These are phyloP conservation scores for Lactuca saligna DNA, from an alignment of 129 eudicot genomes.

Conservation along the genomic window DNA sequence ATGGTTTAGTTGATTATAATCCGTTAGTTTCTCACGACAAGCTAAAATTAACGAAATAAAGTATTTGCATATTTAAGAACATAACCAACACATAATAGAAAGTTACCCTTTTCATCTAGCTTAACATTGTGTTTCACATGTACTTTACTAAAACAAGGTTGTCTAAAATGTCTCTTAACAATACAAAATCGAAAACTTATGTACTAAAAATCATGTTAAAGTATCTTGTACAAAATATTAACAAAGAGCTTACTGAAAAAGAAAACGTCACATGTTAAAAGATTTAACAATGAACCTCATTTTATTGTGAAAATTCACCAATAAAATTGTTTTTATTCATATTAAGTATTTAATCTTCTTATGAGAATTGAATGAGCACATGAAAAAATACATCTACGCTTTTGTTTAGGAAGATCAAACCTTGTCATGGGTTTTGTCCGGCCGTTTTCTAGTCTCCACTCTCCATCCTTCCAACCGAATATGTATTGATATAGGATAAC, in stretches of 20 bases:
- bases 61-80: too few relatives aligned
- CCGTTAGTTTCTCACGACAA: not conserved
- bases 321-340: not conserved
- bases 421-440: constrained; percentile 40
- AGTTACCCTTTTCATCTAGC: not conserved
- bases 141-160: not conserved
- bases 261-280: not conserved
- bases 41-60: not conserved
- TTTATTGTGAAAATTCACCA: not conserved
- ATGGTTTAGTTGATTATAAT: not conserved
- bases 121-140: not conserved
- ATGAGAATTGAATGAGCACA: not conserved
- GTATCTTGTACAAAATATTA: not conserved
- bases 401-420: constrained; percentile 5
- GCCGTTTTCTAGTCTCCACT: constrained; percentile 41
- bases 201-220: too few relatives aligned
- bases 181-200: not conserved
- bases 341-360: not conserved
- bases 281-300: not conserved
- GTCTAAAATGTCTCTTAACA: not conserved
- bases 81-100: too few relatives aligned
- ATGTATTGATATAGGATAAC: constrained; percentile 22
- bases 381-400: not conserved
- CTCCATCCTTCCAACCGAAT: constrained; percentile 40
- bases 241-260: not conserved